These are phyloP conservation scores for Calocera viscosa DNA, from an alignment of 768 basidiomycete species.

Conservation along the genomic window DNA sequence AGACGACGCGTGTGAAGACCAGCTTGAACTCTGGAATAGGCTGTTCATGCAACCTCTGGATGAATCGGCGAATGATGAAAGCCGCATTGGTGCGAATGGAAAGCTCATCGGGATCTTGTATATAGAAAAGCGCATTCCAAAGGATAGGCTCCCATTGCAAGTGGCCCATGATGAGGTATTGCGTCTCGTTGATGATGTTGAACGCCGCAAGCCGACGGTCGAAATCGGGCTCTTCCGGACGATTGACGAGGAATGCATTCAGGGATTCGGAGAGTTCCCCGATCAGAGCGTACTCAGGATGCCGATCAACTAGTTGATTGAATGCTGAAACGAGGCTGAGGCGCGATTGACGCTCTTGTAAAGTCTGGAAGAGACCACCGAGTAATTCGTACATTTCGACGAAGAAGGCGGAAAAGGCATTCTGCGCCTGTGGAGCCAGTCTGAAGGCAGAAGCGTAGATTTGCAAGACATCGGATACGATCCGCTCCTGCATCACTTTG, in stretches of 20 bases:
- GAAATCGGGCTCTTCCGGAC: conserved; percentile 87
- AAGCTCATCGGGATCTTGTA: conserved; percentile 82
- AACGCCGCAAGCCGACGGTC: conserved; percentile 72
- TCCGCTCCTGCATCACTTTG: conserved; percentile 68
- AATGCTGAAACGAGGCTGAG: conserved; percentile 56
- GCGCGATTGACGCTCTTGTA: conserved; percentile 63
- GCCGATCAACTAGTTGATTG: conserved; percentile 37
- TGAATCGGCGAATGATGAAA: conserved; percentile 60
- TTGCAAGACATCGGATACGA: conserved; percentile 68
- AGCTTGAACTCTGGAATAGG: conserved; percentile 30
- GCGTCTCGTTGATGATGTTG: conserved; percentile 53
- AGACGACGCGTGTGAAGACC: conserved; percentile 51
- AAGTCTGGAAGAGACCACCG: conserved; percentile 60
- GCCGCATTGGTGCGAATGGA: conserved; percentile 74
- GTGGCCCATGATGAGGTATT: conserved; percentile 39
- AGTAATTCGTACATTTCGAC: conserved; percentile 50
- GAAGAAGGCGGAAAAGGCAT: conserved; percentile 35
- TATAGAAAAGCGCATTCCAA: conserved; percentile 69
- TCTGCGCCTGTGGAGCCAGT: conserved; percentile 50
- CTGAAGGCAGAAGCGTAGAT: conserved; percentile 55
- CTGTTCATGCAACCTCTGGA: conserved; percentile 41
- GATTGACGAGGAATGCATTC: conserved; percentile 73
- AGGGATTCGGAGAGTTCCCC: conserved; percentile 50
- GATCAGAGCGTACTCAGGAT: conserved; percentile 32
- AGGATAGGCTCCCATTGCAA: conserved; percentile 65